Base-by-base conservation (phyloP, 2,329 filamentous ascomycete species). In the Trichoderma sp. region DNA sequence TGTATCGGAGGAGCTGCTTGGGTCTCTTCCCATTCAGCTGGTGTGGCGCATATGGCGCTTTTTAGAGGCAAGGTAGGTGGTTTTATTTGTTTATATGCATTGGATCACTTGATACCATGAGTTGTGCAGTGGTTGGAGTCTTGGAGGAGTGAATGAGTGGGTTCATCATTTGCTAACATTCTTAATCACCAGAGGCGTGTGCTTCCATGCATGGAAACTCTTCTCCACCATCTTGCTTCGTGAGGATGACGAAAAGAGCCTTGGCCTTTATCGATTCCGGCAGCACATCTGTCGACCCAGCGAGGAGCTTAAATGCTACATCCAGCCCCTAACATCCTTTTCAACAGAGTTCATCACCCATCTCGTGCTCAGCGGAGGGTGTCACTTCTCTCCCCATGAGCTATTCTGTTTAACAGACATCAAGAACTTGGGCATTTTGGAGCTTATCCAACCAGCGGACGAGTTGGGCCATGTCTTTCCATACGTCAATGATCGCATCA, bases 361-460 rank as follows among this genome's bases (percentile, higher is more conserved):
- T 56, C 73, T 84, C 0, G 78, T 78, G 67, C 78, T 84, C 61
- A 79, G 78, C 28, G 78, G 78, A 5, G 75, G 76, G 13, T 80
- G 77, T 39, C 65, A 71, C 2, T 81, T 83, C 56, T 72, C 67
- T 5, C 76, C 77, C 0, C 74, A 76, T 24, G 82, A 85, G 60
- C 72, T 86, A 32, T 70, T 84, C 2, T 73, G 73, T 21, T 75
- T 86, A 37, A 72, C 81, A 0, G 73, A 78, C 4, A 76, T 86
- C 71, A 79, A 76, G 32, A 86, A 85, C 61, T 79, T 86, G 5
- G 83, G 80, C 10, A 78, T 83, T 2, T 78, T 86, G 14, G 83
- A 85, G 73, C 77, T 86, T 26, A 76, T 84, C 16, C 79, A 83
- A 69, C 80, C 80, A 1, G 71, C 73, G 1, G 77, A 79, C 32